Evolutionary conservation across 2,329 filamentous ascomycete species (phyloP), one percentile per base, ranked within the genome.

Genomic region (Xylaria sp.): DNA sequence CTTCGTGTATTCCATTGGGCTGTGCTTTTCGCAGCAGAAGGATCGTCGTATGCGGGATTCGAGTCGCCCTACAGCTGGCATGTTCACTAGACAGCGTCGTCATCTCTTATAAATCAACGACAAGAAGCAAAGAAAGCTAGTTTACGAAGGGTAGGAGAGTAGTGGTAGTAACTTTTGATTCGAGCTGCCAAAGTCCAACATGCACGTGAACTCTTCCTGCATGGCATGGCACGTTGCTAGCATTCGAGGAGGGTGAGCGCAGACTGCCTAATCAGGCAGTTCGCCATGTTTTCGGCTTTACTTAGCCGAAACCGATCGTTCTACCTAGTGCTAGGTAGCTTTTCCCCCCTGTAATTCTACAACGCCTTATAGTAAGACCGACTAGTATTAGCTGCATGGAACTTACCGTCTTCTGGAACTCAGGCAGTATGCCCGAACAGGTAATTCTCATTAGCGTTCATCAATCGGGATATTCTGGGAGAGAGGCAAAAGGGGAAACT

Each of bases 231-330:
- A 28, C 44, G 39, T 54, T 62, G 37, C 57, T 51, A 32, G 20
- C 15, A n/a, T 62, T 69, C 51, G 13, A 52, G 37, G 57, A 18
- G 39, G 44, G n/a, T 58, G 46, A 66, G 52, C 32, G n/a, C 39
- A 46, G 41, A 37, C 55, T 8, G 50, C 68, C 63, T 25, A 60
- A 63, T 63, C n/a, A 55, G 63, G 63, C 59, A 69, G 67, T 54
- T 66, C 39, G 32, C 20, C 18, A 44, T 66, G n/a, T 52, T 46
- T 18, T 59, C 64, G 59, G 68, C 58, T 67, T 67, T 55, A 70
- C 52, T 63, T 15, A 34, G 41, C 28, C 23, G 28, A 37, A 34
- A 13, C 55, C 41, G 48, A 56, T 51, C 7, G 28, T 64, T 44
- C 41, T 44, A 50, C n/a, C 3, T 28, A 28, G 28, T 28, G 5